phyloP scores from a whole-genome alignment of 2,329 filamentous ascomycete species.

The Cladobotryum mycophilum region DNA sequence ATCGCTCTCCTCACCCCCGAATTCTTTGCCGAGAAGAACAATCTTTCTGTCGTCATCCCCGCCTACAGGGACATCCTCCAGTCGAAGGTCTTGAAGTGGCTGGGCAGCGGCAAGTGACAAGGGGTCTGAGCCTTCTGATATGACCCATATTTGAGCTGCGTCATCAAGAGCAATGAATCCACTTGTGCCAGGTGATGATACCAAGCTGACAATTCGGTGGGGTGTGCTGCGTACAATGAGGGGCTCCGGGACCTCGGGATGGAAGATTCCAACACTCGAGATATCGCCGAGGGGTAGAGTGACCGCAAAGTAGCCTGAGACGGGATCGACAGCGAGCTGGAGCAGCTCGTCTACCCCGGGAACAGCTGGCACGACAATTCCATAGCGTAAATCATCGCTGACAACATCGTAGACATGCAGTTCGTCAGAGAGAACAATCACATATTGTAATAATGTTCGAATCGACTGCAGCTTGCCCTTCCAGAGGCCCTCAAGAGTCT shows the following conservation, averaged over 20 bases:
- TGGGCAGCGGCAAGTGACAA: constrained; percentile 46
- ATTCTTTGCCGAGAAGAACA: constrained; percentile 32
- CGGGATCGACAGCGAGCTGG: constrained; percentile 65
- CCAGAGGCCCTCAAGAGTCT: constrained; percentile 62
- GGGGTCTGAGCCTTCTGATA: constrained; percentile 53
- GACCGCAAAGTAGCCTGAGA: constrained; percentile 60
- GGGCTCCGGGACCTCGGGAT: constrained; percentile 51
- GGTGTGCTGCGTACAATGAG: constrained; percentile 52
- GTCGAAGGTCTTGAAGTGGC: constrained; percentile 47
- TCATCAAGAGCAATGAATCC: constrained; percentile 74
- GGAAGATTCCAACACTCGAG: constrained; percentile 61
- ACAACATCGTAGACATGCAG: constrained; percentile 82
- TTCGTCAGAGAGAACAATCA: constrained; percentile 68
- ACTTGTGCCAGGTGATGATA: constrained; percentile 56
- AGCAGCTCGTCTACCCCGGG: constrained; percentile 40
- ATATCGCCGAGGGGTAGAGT: constrained; percentile 42
- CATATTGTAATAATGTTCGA: constrained; percentile 63
- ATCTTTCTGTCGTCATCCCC: constrained; percentile 20
- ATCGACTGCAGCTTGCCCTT: constrained; percentile 60
- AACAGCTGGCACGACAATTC: constrained; percentile 47
- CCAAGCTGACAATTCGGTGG: constrained; percentile 58
- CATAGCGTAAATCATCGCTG: constrained; percentile 64
- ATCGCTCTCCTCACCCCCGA: constrained; percentile 38
- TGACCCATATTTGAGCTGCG: constrained; percentile 63
- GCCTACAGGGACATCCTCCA: constrained; percentile 34